Evolutionary conservation across 768 basidiomycete species (phyloP), one percentile per base, ranked within the genome.

Genomic region (Hydnomerulius pinastri): DNA sequence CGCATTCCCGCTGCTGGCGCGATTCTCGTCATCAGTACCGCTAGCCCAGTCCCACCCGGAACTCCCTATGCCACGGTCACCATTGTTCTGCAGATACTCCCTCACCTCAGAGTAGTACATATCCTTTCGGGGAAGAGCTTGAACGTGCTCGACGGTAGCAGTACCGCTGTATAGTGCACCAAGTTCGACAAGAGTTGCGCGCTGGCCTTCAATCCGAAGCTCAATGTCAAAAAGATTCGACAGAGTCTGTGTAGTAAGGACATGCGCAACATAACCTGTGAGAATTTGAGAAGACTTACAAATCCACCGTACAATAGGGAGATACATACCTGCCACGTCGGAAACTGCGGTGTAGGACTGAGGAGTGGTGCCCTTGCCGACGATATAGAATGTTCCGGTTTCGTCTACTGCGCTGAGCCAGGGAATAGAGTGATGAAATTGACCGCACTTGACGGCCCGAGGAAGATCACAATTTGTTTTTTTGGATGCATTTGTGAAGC

Each of bases 261-360:
- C 36, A 48, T 67, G 43, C 6, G 56, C 66, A 24, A 63, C 43
- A 39, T 61, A 65, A 13, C 57, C 64, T 64, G 17, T 46, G 44
- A 6, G 21, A 28, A 4, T 35, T 35, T 13, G 13, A 35, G 12
- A 35, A 35, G 4, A 12, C 5, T 5, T 4, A 12, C 4, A 17
- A 35, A 12, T 17, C 5, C 33, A 12, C 3, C 9, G 12, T 13
- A 8, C 6, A 8, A 18, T 15, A 43, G 7, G 17, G 11, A 8
- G 13, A 13, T 12, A 23, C 44, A 7, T 53, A 63, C 66, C 63
- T 38, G 60, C 63, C n/a, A 64, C 57, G 30, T 69, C 66, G 15
- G 50, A 44, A 27, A 56, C 33, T 3, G 59, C 45, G 7, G 66
- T 68, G 48, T 55, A 61, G 3, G 61, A 62, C 17, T 56, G 49